Evolutionary conservation across 1,284 basidiomycete species (phyloP), one percentile per base, ranked within the genome.

Genomic region (Trichosporon faecale): DNA sequence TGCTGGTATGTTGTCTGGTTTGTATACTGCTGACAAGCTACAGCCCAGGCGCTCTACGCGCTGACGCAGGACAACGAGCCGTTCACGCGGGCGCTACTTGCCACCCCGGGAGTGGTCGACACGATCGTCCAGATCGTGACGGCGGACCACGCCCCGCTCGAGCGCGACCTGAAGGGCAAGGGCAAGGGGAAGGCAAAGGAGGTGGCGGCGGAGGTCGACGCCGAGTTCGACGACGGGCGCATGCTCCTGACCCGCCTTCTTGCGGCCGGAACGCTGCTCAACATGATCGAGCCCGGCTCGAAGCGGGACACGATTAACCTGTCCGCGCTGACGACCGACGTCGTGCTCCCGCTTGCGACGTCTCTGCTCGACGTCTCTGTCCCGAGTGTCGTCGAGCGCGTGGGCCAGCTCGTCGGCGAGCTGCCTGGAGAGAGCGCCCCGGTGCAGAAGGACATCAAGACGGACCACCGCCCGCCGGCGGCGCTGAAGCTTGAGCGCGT

Each of bases 1-100:
- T 68, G 92, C 93, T 77, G 91, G 93, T 93, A 77, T 67, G 84
- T 77, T 55, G 12, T 5, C 16, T 21, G n/a, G n/a, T n/a, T n/a
- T 6, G 9, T 7, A 0, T 4, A 11, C 0, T 23, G 66, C 68
- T 69, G 27, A 66, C 72, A 29, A 61, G 31, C 8, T 4, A 9
- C 80, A 93, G 94, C 92, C 0, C 94, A 96, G 79, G 93, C 93
- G 74, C 85, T 96, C 16, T 96, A 95, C 81, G 91, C 95, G 66
- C 85, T 96, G 18, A 92, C 93, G 0, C 93, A 95, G 78, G 94
- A 95, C 79, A 96, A 96, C 75, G 84, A 83, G 21, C 87, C 89
- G 16, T 89, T 89, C 46, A 88, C 89, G 67, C 80, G 87, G 18
- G 88, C 89, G 68, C 80, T 95, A 16, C 86, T 88, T 25, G 82